These are phyloP conservation scores for Rhizophora apiculata DNA, from an alignment of 345 rosid genomes.

Conservation along the genomic window DNA sequence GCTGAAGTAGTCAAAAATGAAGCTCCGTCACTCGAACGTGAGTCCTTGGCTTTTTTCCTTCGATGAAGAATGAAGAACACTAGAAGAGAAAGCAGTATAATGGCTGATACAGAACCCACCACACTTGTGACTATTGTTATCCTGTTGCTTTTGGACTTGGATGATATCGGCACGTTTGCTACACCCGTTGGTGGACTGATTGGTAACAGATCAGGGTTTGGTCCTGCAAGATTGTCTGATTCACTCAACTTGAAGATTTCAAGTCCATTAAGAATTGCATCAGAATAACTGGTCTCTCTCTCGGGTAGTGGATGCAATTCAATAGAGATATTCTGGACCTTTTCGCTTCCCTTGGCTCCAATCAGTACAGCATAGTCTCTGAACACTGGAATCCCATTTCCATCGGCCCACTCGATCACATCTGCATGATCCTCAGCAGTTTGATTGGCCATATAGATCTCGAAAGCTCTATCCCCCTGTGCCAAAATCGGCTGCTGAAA, in stretches of 20 bases:
- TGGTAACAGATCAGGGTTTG: neutral
- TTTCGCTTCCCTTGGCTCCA: neutral
- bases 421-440: neutral
- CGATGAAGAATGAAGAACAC: neutral
- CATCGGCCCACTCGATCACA: neutral
- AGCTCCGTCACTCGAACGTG: neutral
- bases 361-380: slow-evolving; percentile 2
- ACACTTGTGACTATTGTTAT: neutral
- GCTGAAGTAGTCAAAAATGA: slow-evolving; percentile 11
- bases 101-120: neutral
- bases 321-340: slow-evolving; percentile 1
- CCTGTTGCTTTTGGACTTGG: neutral
- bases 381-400: slow-evolving; percentile 6
- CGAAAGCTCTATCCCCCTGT: slow-evolving; percentile 12
- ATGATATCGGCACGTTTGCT: neutral
- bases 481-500: neutral
- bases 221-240: slow-evolving; percentile 3
- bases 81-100: neutral
- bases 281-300: neutral
- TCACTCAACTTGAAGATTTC: slow-evolving; percentile 18
- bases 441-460: slow-evolving; percentile 4
- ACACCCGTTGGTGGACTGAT: neutral
- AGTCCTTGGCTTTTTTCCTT: neutral
- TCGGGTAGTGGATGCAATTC: neutral
- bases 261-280: slow-evolving; percentile 16